phyloP scores from a whole-genome alignment of 1,284 basidiomycete genomes.

The Hortiboletus rubellus region DNA sequence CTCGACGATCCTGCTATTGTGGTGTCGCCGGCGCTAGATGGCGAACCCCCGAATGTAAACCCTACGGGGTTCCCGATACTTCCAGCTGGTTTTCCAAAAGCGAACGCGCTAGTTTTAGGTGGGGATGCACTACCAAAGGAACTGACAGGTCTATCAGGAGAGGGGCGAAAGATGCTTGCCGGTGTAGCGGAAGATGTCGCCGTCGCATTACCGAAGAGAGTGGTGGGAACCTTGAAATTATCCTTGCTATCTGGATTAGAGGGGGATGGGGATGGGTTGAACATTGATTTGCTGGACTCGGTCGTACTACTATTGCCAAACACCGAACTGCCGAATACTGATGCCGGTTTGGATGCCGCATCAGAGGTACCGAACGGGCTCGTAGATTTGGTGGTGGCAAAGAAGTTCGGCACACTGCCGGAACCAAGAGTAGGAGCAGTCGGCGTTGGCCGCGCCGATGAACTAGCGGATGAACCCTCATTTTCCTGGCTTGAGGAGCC shows the following conservation, averaged over 20 bases:
- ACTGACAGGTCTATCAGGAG: constrained; percentile 29
- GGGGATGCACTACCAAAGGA: constrained; percentile 35
- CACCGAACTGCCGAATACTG: constrained; percentile 28
- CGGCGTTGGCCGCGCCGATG: constrained; percentile 13
- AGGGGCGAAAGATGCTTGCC: constrained; percentile 21
- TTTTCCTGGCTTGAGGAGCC: constrained; percentile 9
- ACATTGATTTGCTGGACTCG: constrained; percentile 19
- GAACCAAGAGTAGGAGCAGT: constrained; percentile 19
- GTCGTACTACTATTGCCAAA: constrained; percentile 22
- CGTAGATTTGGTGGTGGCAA: constrained; percentile 20
- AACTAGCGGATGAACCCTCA: constrained; percentile 4
- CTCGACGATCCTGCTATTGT: constrained; percentile 15
- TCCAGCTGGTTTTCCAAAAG: constrained; percentile 40
- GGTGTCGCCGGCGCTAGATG: constrained; percentile 33
- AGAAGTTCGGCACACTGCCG: constrained; percentile 24
- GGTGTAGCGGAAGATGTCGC: constrained; percentile 12
- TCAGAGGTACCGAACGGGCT: constrained; percentile 23
- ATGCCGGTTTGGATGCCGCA: constrained; percentile 20
- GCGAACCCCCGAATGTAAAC: constrained; percentile 51
- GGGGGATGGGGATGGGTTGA: constrained; percentile 5
- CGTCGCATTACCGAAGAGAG: constrained; percentile 23
- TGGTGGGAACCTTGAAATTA: constrained; percentile 8
- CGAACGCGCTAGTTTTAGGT: constrained; percentile 25
- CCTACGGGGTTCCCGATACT: constrained; percentile 61
- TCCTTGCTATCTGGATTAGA: constrained; percentile 14